Base-by-base conservation (phyloP, 1,284 basidiomycete species). In the Cryptococcus depauperatus region DNA sequence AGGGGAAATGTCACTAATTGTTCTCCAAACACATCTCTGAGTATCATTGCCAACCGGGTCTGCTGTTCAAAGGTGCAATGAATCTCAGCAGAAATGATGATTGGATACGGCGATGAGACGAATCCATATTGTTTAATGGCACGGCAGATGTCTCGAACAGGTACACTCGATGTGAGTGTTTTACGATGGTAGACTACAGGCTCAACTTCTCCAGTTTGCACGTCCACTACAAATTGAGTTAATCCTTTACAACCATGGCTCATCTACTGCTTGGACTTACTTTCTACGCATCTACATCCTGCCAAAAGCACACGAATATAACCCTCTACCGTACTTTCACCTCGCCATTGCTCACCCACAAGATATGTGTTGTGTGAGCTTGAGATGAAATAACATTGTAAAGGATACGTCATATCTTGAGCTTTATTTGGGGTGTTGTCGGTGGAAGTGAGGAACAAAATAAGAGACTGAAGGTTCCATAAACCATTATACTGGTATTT, bases 281-380 rank as follows among this genome's bases (percentile, higher is more conserved):
- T 69, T 69, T 96, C 90, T 28, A 98, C 93, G 47, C 85, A 88
- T 16, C 93, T 79, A 57, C 92, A 96, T 25, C 89, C 84, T 47
- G 86, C 85, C 40, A 95, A 75, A 34, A 98, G 74, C 0, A 92
- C 92, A 0, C 93, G 79, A 50, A 96, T 90, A 64, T 97, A 98
- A 0, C 93, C 93, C 62, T 97, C 93, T 32, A 93, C 82, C 0
- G 93, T 96, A 52, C 87, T 91, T 44, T 85, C 83, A 3, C 95
- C 93, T 8, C 92, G 80, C 47, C 95, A 82, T 64, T 99, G 95
- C 56, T 90, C 81, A 0, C 92, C 92, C 10, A 96, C 83, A 4
- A 99, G 81, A 61, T 99, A 98, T 0, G 95, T 98, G 61, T 99
- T 98, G 64, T 98, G 95, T 26, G 89, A 93, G 14, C 88, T 86